Evolutionary conservation across 768 basidiomycete species (phyloP).

Genomic region (Atractiella rhizophila): DNA sequence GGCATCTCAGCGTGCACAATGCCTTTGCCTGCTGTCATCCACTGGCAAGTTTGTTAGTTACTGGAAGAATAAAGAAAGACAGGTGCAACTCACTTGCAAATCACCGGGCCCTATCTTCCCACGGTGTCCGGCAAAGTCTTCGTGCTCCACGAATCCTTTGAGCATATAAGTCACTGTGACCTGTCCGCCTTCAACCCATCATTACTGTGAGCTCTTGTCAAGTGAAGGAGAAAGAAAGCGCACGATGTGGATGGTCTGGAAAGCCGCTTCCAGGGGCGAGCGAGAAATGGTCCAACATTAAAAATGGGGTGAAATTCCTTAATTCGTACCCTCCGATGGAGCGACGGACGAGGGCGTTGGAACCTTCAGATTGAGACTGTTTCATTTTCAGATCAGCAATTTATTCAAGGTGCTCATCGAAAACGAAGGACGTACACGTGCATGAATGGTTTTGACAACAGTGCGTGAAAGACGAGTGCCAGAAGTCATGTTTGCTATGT

Average conservation of each 20-base stretch:
- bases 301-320: conserved; percentile 64
- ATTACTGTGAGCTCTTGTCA: conserved; percentile 61
- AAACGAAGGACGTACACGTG: too few relatives aligned
- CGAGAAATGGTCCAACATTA: conserved; percentile 61
- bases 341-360: conserved; percentile 54
- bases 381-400: too few relatives aligned
- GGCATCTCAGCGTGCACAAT: conserved; percentile 37
- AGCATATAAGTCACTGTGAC: conserved; percentile 50
- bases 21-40: neutral
- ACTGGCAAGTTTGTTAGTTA: neutral
- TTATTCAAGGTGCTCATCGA: too few relatives aligned
- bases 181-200: conserved; percentile 23
- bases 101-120: conserved; percentile 43
- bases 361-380: too few relatives aligned
- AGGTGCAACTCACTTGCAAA: conserved; percentile 22
- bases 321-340: conserved; percentile 54
- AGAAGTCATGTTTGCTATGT: too few relatives aligned
- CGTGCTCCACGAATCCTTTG: conserved; percentile 46
- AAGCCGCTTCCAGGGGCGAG: conserved; percentile 36
- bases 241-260: conserved; percentile 81
- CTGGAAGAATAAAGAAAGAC: too few relatives aligned
- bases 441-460: too few relatives aligned
- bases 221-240: too few relatives aligned
- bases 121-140: conserved; percentile 70
- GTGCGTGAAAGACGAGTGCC: too few relatives aligned